Percentiles rank a stretch among this genome's conserved stretches.
Evolutionary conservation across 192 early-diverging fungal species (phyloP).

Genomic region (Dimargaris cristalligena): DNA sequence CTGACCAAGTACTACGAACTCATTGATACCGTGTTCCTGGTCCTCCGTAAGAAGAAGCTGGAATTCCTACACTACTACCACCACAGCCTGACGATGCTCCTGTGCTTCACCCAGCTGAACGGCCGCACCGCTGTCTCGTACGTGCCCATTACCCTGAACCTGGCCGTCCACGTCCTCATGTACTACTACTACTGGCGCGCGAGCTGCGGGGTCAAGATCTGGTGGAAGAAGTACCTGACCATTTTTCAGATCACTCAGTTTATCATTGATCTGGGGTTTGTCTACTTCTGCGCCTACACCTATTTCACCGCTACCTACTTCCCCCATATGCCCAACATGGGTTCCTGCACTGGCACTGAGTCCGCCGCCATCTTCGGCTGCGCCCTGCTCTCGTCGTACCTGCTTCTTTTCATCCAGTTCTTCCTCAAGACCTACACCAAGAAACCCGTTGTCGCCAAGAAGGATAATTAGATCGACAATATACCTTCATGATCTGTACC

Average conservation of each 20-base stretch:
- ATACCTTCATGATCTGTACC: too few relatives aligned
- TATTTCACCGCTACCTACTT: constrained; percentile 54
- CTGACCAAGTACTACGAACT: constrained; percentile 85
- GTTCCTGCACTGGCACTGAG: constrained; percentile 58
- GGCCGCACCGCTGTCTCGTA: constrained; percentile 48
- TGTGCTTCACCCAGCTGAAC: constrained; percentile 68
- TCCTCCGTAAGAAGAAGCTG: constrained; percentile 65
- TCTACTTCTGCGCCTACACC: constrained; percentile 78
- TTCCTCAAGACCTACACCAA: constrained; percentile 67
- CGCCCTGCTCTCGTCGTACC: constrained; percentile 57
- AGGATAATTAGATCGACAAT: too few relatives aligned
- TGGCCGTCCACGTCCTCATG: constrained; percentile 82
- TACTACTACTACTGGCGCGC: constrained; percentile 80
- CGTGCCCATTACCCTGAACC: constrained; percentile 53
- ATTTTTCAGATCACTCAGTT: constrained; percentile 84
- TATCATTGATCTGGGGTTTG: constrained; percentile 66
- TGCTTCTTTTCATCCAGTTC: constrained; percentile 83
- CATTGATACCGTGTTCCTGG: constrained; percentile 74
- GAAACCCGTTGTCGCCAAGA: constrained; percentile 12
- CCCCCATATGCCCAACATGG: constrained; percentile 37
- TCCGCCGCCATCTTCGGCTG: constrained; percentile 71
- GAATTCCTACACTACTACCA: constrained; percentile 90
- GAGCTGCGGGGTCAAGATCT: constrained; percentile 53
- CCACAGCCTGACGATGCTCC: constrained; percentile 76
- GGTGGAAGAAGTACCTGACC: constrained; percentile 91